phyloP scores from a whole-genome alignment of 192 early-diverging fungal genomes.

The Piromyces finnis region DNA sequence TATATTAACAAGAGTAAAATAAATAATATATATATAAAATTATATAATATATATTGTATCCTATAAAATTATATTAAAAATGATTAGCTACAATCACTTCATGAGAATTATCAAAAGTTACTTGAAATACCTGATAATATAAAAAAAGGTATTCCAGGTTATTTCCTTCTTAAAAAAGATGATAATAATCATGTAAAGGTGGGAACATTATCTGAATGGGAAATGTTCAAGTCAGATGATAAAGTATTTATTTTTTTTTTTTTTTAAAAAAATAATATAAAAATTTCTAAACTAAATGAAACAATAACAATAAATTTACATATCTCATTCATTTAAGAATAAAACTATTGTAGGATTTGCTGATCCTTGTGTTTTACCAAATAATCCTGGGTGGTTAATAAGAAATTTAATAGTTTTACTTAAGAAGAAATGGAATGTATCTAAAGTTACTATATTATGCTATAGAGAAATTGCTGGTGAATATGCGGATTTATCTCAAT shows the following conservation, averaged over 20 bases:
- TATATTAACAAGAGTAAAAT: too few relatives aligned
- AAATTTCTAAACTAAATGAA: too few relatives aligned
- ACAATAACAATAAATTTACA: too few relatives aligned
- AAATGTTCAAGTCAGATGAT: constrained; percentile 17
- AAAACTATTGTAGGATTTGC: constrained; percentile 47
- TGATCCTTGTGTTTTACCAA: constrained; percentile 64
- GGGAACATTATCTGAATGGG: constrained; percentile 31
- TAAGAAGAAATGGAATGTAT: constrained; percentile 27
- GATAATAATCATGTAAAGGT: constrained; percentile 5
- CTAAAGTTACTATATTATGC: constrained; percentile 36
- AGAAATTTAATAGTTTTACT: constrained; percentile 63
- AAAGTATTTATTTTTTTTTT: background rate
- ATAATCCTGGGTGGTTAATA: constrained; percentile 79
- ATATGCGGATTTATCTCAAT: constrained; percentile 14
- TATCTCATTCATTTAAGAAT: too few relatives aligned
- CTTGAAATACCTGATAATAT: background rate
- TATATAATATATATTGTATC: too few relatives aligned
- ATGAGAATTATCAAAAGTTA: background rate
- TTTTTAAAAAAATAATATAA: too few relatives aligned
- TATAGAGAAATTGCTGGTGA: constrained; percentile 31
- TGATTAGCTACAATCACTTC: background rate
- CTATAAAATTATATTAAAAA: too few relatives aligned
- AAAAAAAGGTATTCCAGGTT: constrained; percentile 8
- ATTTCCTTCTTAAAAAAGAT: constrained; percentile 10
- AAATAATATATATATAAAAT: too few relatives aligned